Conservation (phyloP, 768 basidiomycete species). For the Phlebiopsis gigantea region DNA sequence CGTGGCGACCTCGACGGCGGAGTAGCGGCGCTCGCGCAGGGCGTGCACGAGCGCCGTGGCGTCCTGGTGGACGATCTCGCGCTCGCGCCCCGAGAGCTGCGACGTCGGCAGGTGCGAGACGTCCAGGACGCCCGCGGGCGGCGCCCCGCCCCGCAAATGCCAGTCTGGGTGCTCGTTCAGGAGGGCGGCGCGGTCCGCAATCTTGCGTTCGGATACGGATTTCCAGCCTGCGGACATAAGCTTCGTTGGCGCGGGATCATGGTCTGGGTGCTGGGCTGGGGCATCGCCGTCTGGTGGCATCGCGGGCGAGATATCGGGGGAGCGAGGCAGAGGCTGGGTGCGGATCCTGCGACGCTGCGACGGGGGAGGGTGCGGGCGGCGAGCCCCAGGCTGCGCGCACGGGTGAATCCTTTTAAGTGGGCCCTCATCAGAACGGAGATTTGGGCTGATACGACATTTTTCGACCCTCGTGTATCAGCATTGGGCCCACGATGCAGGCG, state of each 20-base stretch:
- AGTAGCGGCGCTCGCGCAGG: slow-evolving; percentile 24
- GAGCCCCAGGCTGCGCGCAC: neutral
- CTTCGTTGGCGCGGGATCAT: neutral
- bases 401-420: slow-evolving; percentile 1
- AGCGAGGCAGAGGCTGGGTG: neutral
- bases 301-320: neutral
- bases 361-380: neutral
- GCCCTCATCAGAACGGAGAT: slow-evolving; percentile 9
- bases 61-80: slow-evolving; percentile 29
- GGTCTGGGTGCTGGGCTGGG: neutral
- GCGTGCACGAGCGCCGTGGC: slow-evolving; percentile 28
- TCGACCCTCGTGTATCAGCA: slow-evolving; percentile 1
- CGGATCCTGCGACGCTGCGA: neutral
- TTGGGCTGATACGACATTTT: slow-evolving; percentile 10
- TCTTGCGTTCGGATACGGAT: slow-evolving; percentile 19
- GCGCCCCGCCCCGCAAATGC: slow-evolving; percentile 19
- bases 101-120: slow-evolving; percentile 25
- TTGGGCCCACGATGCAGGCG: slow-evolving; percentile 6
- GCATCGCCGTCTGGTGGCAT: slow-evolving; percentile 15
- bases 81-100: slow-evolving; percentile 26
- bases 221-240: slow-evolving; percentile 1
- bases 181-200: slow-evolving; percentile 22
- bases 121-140: slow-evolving; percentile 17
- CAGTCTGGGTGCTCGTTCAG: slow-evolving; percentile 23
- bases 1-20: slow-evolving; percentile 29